These are phyloP conservation scores for Goniomonas avonlea DNA, from an alignment of 78 protist genomes.

Conservation along the genomic window DNA sequence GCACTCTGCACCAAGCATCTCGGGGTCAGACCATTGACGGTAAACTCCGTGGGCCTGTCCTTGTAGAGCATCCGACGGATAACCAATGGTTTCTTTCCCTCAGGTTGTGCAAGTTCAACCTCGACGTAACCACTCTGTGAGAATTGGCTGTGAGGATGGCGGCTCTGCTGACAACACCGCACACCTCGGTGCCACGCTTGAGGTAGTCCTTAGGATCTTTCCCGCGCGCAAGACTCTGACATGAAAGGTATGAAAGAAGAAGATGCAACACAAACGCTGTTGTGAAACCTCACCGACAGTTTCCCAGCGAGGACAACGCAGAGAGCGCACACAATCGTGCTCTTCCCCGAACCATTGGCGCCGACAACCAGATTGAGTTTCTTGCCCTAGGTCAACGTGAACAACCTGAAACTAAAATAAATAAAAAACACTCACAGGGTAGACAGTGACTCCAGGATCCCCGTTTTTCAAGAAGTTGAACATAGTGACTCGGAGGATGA, in stretches of 20 bases:
- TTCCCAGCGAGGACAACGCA: not conserved
- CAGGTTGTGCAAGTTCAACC: too few relatives aligned
- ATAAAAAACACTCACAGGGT: too few relatives aligned
- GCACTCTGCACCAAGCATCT: too few relatives aligned
- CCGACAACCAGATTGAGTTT: slow-evolving; percentile 22
- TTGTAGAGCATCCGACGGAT: not conserved
- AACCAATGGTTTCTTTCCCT: not conserved
- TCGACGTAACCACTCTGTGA: too few relatives aligned
- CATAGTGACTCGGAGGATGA: too few relatives aligned
- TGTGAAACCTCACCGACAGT: not conserved
- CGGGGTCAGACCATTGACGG: too few relatives aligned
- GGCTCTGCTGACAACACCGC: not conserved
- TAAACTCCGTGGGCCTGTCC: not conserved
- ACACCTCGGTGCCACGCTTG: not conserved
- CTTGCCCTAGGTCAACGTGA: too few relatives aligned
- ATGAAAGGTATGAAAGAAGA: not conserved
- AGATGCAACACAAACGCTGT: too few relatives aligned
- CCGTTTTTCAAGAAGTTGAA: too few relatives aligned
- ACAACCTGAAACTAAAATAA: too few relatives aligned
- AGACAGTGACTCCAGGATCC: too few relatives aligned
- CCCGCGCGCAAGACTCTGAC: not conserved
- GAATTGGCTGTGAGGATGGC: too few relatives aligned
- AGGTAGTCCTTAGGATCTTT: not conserved
- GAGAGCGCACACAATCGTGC: not conserved
- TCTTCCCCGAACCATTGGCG: slow-evolving; percentile 11